These are phyloP conservation scores for Diaporthe sp. DNA, from an alignment of 2,329 filamentous ascomycete species.

Conservation along the genomic window DNA sequence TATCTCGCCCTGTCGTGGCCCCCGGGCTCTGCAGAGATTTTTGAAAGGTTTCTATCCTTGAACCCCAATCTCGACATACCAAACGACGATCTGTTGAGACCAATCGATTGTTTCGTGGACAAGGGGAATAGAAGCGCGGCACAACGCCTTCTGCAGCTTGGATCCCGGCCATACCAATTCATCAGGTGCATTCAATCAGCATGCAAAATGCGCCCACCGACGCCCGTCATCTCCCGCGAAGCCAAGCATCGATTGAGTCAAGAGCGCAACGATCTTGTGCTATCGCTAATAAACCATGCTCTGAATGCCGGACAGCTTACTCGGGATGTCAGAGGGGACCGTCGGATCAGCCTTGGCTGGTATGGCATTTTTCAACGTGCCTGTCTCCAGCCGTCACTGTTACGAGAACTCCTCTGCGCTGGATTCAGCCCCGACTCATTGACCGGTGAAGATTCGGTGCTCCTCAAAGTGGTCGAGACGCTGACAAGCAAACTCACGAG, in stretches of 20 bases:
- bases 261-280: neutral
- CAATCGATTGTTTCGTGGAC: neutral
- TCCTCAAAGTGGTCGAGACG: neutral
- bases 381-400: neutral
- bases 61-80: neutral
- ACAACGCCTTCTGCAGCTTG: neutral
- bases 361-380: neutral
- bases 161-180: neutral
- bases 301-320: neutral
- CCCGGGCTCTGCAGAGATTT: neutral
- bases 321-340: neutral
- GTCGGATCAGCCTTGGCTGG: neutral
- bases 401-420: neutral
- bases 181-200: neutral
- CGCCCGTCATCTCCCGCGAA: neutral
- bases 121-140: neutral
- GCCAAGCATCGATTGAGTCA: neutral
- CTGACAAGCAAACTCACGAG: neutral
- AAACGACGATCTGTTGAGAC: neutral
- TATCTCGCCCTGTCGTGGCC: neutral
- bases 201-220: neutral
- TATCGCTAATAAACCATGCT: neutral
- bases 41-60: neutral
- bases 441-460: neutral
- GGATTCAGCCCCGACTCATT: neutral